These are phyloP conservation scores for Tuber umbilicatum DNA, from an alignment of 495 filamentous ascomycete species.

Conservation along the genomic window DNA sequence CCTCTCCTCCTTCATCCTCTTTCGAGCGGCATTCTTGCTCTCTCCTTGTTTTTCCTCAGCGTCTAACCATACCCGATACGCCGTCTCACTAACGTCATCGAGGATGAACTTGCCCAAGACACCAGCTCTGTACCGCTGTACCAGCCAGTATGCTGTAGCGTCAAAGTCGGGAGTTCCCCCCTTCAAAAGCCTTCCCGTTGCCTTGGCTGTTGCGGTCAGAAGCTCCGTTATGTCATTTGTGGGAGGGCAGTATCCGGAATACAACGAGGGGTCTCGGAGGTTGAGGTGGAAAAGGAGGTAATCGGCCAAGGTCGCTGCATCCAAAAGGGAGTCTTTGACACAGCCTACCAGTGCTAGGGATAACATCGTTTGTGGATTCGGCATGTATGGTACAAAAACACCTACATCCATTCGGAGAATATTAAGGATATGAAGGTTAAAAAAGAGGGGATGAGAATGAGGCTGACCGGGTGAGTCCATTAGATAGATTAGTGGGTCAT, in stretches of 20 bases:
- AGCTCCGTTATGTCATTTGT: conserved; percentile 76
- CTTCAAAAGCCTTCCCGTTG: conserved; percentile 69
- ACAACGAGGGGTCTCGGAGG: conserved; percentile 48
- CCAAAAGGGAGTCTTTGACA: conserved; percentile 80
- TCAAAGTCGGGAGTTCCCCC: conserved; percentile 67
- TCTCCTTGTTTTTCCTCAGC: conserved; percentile 41
- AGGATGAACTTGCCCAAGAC: conserved; percentile 69
- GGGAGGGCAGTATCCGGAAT: conserved; percentile 58
- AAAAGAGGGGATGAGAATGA: not conserved
- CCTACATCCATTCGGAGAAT: conserved; percentile 44
- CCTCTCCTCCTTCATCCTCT: conserved; percentile 44
- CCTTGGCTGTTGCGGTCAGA: conserved; percentile 59
- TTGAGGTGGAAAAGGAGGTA: conserved; percentile 86
- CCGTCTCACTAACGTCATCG: conserved; percentile 64
- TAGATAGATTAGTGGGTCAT: conserved; percentile 57
- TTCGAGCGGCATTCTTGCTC: conserved; percentile 43
- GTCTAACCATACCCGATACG: conserved; percentile 46
- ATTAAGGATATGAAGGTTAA: not conserved
- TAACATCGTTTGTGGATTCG: conserved; percentile 77
- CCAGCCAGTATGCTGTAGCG: conserved; percentile 69
- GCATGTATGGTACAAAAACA: conserved; percentile 88
- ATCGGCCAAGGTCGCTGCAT: conserved; percentile 69
- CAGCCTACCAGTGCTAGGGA: conserved; percentile 84
- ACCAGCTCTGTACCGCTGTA: conserved; percentile 77
- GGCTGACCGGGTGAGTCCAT: conserved; percentile 56